Evolutionary conservation across 495 filamentous ascomycete genomes (phyloP).

Genomic region (Hypomontagnella submonticulosa): DNA sequence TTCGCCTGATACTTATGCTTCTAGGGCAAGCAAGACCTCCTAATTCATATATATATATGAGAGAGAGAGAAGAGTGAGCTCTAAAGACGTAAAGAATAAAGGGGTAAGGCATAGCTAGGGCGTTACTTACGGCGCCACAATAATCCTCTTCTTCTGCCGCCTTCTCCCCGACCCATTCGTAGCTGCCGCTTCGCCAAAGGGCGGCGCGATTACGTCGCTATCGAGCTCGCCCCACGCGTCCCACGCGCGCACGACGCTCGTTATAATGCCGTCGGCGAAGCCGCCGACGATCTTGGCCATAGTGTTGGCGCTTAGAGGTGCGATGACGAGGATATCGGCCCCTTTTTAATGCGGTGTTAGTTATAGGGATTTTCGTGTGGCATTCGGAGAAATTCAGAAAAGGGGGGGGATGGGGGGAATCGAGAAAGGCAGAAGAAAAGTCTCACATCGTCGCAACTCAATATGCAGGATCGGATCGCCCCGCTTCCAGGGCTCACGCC

Average conservation of each 20-base stretch:
- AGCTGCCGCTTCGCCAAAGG: neutral
- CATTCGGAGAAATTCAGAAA: neutral
- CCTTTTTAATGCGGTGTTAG: constrained; percentile 31
- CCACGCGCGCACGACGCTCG: constrained; percentile 86
- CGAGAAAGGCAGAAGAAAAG: neutral
- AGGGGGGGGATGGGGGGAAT: neutral
- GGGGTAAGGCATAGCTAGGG: neutral
- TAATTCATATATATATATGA: too few relatives aligned
- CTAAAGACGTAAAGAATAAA: neutral
- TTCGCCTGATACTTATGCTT: too few relatives aligned
- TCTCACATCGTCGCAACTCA: constrained; percentile 69
- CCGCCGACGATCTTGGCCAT: constrained; percentile 81
- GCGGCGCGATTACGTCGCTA: constrained; percentile 14
- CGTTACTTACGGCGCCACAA: constrained; percentile 63
- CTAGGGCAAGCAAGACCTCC: too few relatives aligned
- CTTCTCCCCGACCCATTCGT: constrained; percentile 6
- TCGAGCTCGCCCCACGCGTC: constrained; percentile 76
- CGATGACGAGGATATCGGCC: constrained; percentile 84
- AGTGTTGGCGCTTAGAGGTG: constrained; percentile 81
- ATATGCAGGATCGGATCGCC: constrained; percentile 83
- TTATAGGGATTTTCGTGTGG: too few relatives aligned
- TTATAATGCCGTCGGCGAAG: constrained; percentile 73
- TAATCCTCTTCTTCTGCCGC: constrained; percentile 61
- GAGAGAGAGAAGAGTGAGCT: too few relatives aligned
- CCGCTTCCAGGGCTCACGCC: constrained; percentile 75